These are phyloP conservation scores for Spathaspora sp. DNA, from an alignment of 1,139 yeast species.

Conservation along the genomic window DNA sequence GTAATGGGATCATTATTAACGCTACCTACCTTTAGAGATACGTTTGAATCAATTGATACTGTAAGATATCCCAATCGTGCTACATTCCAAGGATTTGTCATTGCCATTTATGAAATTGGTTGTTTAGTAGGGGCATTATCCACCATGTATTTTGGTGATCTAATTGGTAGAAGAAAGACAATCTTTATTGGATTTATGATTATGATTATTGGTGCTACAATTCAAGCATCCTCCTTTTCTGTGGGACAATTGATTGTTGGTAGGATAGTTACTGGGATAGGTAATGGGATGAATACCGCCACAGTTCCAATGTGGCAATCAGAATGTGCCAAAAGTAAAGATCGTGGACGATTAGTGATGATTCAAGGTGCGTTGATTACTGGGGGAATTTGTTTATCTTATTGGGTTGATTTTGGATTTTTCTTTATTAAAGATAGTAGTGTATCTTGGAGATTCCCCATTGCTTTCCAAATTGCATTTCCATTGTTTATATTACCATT, in stretches of 20 bases:
- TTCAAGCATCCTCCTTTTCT: conserved; percentile 58
- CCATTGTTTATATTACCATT: conserved; percentile 37
- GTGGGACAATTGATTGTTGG: conserved; percentile 73
- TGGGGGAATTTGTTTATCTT: conserved; percentile 68
- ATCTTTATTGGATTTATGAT: conserved; percentile 58
- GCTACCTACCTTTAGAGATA: conserved; percentile 33
- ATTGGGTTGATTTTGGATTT: conserved; percentile 77
- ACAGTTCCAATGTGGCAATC: no score
- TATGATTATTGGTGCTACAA: conserved; percentile 61
- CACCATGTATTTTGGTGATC: conserved; percentile 64
- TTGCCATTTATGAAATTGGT: conserved; percentile 33
- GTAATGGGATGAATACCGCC: no score
- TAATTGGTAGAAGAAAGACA: conserved; percentile 63
- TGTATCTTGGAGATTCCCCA: conserved; percentile 51
- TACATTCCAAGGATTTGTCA: conserved; percentile 60
- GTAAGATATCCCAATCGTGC: no score
- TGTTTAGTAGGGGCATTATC: conserved; percentile 68
- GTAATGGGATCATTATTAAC: conserved; percentile 39
- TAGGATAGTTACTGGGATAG: conserved; percentile 37
- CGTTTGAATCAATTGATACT: conserved; percentile 19
- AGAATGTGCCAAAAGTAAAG: conserved; percentile 44
- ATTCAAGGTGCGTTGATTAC: conserved; percentile 75
- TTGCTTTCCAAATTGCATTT: conserved; percentile 45
- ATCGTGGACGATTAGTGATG: conserved; percentile 70
- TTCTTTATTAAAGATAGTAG: conserved; percentile 50